Evolutionary conservation across 2,329 filamentous ascomycete genomes (phyloP).

Genomic region (Aspergillus spinulosporus): DNA sequence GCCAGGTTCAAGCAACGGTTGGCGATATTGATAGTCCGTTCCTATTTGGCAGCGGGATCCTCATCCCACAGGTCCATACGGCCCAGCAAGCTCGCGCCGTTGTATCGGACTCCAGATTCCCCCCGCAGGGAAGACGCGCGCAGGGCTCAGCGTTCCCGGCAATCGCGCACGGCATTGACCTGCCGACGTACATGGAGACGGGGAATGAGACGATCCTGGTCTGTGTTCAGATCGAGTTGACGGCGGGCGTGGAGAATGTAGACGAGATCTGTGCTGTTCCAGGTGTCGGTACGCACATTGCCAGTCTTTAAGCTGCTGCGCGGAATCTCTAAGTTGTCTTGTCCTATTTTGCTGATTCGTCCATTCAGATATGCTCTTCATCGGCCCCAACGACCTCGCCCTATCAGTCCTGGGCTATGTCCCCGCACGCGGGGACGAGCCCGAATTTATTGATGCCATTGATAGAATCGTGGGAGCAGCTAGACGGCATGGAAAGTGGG

Average conservation of each 20-base stretch:
- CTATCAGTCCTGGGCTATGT: constrained; percentile 60
- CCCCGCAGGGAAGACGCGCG: constrained; percentile 31
- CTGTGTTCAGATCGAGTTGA: constrained; percentile 43
- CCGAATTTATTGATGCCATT: constrained; percentile 61
- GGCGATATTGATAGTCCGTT: constrained; percentile 21
- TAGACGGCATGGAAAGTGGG: constrained; percentile 64
- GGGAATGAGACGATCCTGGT: constrained; percentile 39
- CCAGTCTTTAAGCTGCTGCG: too few species aligned
- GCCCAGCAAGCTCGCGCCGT: constrained; percentile 46
- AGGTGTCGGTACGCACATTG: constrained; percentile 35
- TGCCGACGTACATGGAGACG: constrained; percentile 33
- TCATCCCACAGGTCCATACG: constrained; percentile 50
- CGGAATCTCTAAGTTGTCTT: too few species aligned
- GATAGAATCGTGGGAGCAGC: constrained; percentile 59
- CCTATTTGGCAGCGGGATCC: constrained; percentile 48
- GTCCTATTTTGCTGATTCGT: too few species aligned
- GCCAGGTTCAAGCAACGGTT: too few species aligned
- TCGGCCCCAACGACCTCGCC: constrained; percentile 39
- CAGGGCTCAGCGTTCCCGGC: constrained; percentile 31
- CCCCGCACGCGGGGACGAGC: constrained; percentile 54
- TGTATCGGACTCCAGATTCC: constrained; percentile 30
- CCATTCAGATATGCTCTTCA: constrained; percentile 28
- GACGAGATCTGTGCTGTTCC: constrained; percentile 41
- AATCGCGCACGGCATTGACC: constrained; percentile 34
- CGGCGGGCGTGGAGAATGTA: constrained; percentile 41